Evolutionary conservation across 2,329 filamentous ascomycete species (phyloP).

Genomic region (Cryphonectria radicalis): DNA sequence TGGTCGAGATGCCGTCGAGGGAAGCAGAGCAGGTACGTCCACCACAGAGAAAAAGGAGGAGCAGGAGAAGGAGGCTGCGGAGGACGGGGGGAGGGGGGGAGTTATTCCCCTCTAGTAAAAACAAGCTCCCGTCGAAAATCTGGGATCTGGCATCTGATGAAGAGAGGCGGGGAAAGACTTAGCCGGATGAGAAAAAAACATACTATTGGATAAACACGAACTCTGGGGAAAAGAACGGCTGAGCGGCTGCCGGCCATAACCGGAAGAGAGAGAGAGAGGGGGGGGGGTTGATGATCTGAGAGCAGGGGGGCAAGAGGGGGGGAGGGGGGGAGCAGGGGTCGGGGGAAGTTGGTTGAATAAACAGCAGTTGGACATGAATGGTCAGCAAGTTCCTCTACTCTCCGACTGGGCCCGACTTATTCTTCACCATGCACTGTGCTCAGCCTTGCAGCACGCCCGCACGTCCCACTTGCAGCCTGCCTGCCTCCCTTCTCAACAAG

Average conservation of each 20-base stretch:
- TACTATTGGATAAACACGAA: background rate
- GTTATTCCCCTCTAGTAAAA: slow-evolving; percentile 5
- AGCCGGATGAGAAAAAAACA: slow-evolving; percentile 9
- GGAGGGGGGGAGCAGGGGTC: slow-evolving; percentile 12
- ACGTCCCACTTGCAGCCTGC: background rate
- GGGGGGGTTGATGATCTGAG: too few species aligned
- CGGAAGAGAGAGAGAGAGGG: background rate
- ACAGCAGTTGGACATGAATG: background rate
- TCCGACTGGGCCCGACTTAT: slow-evolving; percentile 25
- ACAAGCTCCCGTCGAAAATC: background rate
- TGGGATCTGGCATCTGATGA: background rate
- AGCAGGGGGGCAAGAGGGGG: too few species aligned
- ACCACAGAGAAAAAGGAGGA: background rate
- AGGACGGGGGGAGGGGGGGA: background rate
- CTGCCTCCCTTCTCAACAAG: background rate
- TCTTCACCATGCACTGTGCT: background rate
- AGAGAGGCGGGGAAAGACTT: slow-evolving; percentile 19
- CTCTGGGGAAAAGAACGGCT: background rate
- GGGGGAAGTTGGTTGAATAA: background rate
- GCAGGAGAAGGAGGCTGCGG: background rate
- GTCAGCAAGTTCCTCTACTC: slow-evolving; percentile 12
- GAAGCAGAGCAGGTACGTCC: background rate
- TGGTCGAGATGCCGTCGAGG: slow-evolving; percentile 2
- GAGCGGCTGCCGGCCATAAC: background rate
- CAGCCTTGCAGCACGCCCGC: background rate